Conservation (phyloP, 164 flowering plant species). For the Chimonanthus salicifolius region DNA sequence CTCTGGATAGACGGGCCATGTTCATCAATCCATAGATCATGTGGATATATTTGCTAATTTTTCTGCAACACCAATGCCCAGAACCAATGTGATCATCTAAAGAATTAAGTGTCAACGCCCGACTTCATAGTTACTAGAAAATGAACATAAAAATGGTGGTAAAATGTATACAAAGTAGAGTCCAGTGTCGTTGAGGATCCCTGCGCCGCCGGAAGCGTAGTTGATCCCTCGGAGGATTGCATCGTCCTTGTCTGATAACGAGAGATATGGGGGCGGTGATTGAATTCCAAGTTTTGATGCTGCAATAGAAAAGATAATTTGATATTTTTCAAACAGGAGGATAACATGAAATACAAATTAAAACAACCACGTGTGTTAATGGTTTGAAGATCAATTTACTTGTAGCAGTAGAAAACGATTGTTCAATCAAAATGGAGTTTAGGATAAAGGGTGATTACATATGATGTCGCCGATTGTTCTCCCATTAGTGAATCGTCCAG, state of each 20-base stretch:
- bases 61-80: too few species aligned
- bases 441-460: conserved; percentile 22
- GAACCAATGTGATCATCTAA: too few species aligned
- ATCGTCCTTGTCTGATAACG: conserved; percentile 45
- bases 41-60: too few species aligned
- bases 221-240: conserved; percentile 60
- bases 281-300: conserved; percentile 67
- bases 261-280: conserved; percentile 73
- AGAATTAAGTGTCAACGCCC: too few species aligned
- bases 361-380: background rate
- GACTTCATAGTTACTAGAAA: background rate
- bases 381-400: background rate
- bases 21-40: too few species aligned
- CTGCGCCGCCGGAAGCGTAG: conserved; percentile 94
- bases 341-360: background rate
- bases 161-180: conserved; percentile 47
- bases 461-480: conserved; percentile 69
- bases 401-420: background rate
- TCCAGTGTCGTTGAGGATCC: conserved; percentile 83
- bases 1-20: too few species aligned
- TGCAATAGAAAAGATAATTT: conserved; percentile 19
- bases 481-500: conserved; percentile 83
- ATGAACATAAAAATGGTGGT: background rate
- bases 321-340: background rate
- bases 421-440: background rate